phyloP scores from a whole-genome alignment of 805 yeast genomes.

The Candida maris region DNA sequence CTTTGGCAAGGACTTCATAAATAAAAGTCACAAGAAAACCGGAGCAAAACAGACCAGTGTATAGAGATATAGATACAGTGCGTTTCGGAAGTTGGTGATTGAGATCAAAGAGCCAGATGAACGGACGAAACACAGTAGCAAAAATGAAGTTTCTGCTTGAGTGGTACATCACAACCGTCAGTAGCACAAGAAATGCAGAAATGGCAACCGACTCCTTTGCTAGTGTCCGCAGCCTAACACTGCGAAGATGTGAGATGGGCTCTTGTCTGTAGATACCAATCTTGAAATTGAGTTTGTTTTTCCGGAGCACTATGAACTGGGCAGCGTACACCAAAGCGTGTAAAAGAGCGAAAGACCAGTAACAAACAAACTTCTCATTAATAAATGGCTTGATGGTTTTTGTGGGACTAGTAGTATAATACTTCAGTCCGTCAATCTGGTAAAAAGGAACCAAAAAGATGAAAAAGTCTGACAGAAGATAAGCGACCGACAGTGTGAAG shows the following conservation, averaged over 20 bases:
- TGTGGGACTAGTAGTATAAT: slow-evolving; percentile 32
- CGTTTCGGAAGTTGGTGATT: slow-evolving; percentile 40
- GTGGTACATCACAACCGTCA: slow-evolving; percentile 38
- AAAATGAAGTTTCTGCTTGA: slow-evolving; percentile 42
- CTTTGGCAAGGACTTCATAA: slow-evolving; percentile 56
- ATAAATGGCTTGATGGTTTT: slow-evolving; percentile 39
- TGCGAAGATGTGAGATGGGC: slow-evolving; percentile 34
- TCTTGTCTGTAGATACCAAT: slow-evolving; percentile 39
- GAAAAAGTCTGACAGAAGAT: slow-evolving; percentile 18
- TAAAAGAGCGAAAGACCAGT: slow-evolving; percentile 42
- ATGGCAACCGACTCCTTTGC: slow-evolving; percentile 38
- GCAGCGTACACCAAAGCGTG: slow-evolving; percentile 44
- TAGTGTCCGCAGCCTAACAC: slow-evolving; percentile 26
- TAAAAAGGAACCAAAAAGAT: slow-evolving; percentile 17
- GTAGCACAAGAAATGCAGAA: slow-evolving; percentile 26
- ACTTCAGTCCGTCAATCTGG: slow-evolving; percentile 23
- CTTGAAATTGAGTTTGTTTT: slow-evolving; percentile 49
- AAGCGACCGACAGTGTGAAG: slow-evolving; percentile 20
- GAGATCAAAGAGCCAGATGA: slow-evolving; percentile 33
- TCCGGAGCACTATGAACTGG: slow-evolving; percentile 51
- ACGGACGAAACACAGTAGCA: slow-evolving; percentile 31
- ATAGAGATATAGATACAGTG: slow-evolving; percentile 31
- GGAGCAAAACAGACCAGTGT: slow-evolving; percentile 29
- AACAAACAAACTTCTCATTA: slow-evolving; percentile 45
- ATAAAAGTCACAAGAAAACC: slow-evolving; percentile 35